Conservation (phyloP, 2,329 filamentous ascomycete genomes). For the Trichophaea hybrida region DNA sequence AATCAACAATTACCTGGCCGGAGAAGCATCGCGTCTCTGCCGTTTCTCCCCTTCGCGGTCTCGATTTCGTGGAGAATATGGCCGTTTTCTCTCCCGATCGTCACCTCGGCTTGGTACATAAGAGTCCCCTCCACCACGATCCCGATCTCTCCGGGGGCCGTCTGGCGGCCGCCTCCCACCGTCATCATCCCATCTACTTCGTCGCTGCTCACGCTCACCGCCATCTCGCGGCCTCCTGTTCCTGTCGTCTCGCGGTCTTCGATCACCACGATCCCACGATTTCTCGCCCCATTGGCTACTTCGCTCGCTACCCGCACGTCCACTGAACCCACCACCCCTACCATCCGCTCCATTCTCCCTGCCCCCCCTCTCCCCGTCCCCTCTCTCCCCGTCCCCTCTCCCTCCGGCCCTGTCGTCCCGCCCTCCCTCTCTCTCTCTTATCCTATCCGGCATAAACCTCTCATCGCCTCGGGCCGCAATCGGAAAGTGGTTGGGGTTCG, state of each 20-base stretch:
- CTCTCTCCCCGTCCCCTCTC: background rate
- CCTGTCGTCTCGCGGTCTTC: background rate
- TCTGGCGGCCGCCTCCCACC: slow-evolving; percentile 29
- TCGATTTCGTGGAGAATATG: slow-evolving; percentile 9
- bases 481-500: background rate
- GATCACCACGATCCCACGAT: background rate
- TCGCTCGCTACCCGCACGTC: too few relatives aligned
- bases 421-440: slow-evolving; percentile 37
- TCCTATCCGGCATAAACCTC: slow-evolving; percentile 51
- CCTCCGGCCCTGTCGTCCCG: slow-evolving; percentile 6
- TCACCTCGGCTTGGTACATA: slow-evolving; percentile 19
- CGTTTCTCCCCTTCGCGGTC: background rate
- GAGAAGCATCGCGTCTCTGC: background rate
- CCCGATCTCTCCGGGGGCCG: slow-evolving; percentile 9
- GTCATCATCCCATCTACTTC: slow-evolving; percentile 26
- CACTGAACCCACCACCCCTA: background rate
- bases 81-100: slow-evolving; percentile 23
- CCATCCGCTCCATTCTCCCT: background rate
- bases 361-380: background rate
- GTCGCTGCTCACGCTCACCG: slow-evolving; percentile 37
- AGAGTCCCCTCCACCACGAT: slow-evolving; percentile 8
- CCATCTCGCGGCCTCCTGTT: background rate
- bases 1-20: background rate
- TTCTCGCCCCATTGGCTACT: background rate
- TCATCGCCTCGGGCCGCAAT: slow-evolving; percentile 38